phyloP scores from a whole-genome alignment of 805 yeast genomes.

The Wickerhamiella shivajii region DNA sequence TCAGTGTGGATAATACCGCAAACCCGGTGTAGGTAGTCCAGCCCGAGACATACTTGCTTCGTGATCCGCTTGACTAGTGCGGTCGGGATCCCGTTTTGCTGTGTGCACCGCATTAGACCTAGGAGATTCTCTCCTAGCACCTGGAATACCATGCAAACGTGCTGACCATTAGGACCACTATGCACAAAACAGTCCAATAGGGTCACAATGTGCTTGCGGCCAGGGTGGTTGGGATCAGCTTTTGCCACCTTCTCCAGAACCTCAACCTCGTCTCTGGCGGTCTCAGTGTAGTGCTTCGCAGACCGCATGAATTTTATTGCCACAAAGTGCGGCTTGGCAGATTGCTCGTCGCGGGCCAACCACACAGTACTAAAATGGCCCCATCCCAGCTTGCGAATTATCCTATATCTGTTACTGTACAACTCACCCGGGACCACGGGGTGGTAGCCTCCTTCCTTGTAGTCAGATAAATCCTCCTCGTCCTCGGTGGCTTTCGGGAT shows the following conservation, averaged over 20 bases:
- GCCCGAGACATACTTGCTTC: constrained; percentile 56
- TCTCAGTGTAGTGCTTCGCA: constrained; percentile 80
- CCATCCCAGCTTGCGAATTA: constrained; percentile 93
- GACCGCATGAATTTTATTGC: constrained; percentile 91
- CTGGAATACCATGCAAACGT: constrained; percentile 94
- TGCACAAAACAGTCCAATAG: constrained; percentile 76
- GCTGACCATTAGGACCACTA: constrained; percentile 80
- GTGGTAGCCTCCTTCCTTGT: constrained; percentile 88
- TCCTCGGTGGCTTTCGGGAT: constrained; percentile 30
- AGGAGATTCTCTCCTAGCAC: constrained; percentile 87
- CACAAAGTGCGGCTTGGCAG: constrained; percentile 47
- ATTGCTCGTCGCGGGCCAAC: constrained; percentile 56
- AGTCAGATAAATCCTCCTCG: constrained; percentile 80
- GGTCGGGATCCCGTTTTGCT: constrained; percentile 67
- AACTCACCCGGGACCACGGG: constrained; percentile 82
- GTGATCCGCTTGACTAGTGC: constrained; percentile 68
- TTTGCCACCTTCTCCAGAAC: constrained; percentile 48
- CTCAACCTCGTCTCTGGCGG: constrained; percentile 87
- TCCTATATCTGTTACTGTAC: constrained; percentile 60
- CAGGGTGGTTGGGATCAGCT: constrained; percentile 56
- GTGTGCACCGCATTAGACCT: constrained; percentile 65
- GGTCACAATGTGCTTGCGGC: constrained; percentile 67
- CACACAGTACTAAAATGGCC: constrained; percentile 96
- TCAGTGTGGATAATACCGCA: constrained; percentile 68
- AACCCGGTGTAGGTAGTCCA: constrained; percentile 56